Base-by-base conservation (phyloP, 2,329 filamentous ascomycete species). In the Trichoderma sp. region DNA sequence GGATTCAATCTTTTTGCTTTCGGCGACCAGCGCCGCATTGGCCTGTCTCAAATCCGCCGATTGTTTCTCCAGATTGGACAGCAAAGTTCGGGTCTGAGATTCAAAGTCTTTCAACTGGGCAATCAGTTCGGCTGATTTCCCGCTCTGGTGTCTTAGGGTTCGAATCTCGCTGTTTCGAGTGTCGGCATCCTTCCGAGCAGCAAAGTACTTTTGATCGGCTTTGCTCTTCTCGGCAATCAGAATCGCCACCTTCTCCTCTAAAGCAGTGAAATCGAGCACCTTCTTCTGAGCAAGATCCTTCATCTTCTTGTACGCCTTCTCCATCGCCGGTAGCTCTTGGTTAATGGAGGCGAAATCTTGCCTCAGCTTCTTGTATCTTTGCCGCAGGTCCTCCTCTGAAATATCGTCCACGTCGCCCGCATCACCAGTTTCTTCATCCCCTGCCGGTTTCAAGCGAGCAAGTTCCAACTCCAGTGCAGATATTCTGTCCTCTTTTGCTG, bases 161-260 rank as follows among this genome's bases (percentile, higher is more conserved):
- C 94, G 90, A 64, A 97, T 92, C 84, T 98, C 96, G 75, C 90
- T 89, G 75, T 95, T 93, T 68, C 95, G 90, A 62, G 93, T 92
- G 81, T 98, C 96, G 81, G 96, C 97, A 79, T 95, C 93, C 83
- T 98, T 98, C 88, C 97, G 95, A 9, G 95, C 95, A 1, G 94
- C 94, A 83, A 98, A 98, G 83, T 97, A 99, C 84, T 98, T 98
- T 82, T 98, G 96, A 81, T 99, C 97, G 1, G 96, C 96, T 84
- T 98, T 98, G 78, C 93, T 92, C 86, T 99, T 99, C 84, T 99
- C 95, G 0, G 95, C 94, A 56, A 91, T 91, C 24, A 97, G 86
- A 29, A 93, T 88, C 21, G 91, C 86, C 50, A 96, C 87, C 77
- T 93, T 93, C 75, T 98, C 95, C 85, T 98, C 95, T 81, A 95